Evolutionary conservation across 148 eudicot species (phyloP).

Genomic region (Cornus florida): DNA sequence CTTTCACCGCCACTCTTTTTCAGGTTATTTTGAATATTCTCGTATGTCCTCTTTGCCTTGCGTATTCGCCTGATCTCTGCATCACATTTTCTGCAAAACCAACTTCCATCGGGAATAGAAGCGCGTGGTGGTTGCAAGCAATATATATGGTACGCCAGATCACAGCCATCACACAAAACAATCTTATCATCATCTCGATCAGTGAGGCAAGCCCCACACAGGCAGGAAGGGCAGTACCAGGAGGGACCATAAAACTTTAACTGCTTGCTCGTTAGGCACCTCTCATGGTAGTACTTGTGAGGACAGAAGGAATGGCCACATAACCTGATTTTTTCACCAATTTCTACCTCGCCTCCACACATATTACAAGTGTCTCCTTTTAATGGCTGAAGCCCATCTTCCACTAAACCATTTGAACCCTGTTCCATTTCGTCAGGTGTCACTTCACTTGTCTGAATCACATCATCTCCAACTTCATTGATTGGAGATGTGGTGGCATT

Average conservation of each 20-base stretch:
- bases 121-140: constrained; percentile 75
- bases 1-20: constrained; percentile 26
- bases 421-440: constrained; percentile 37
- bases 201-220: constrained; percentile 73
- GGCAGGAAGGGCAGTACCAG: constrained; percentile 98
- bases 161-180: constrained; percentile 89
- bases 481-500: constrained; percentile 27
- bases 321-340: constrained; percentile 45
- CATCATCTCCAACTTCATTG: constrained; percentile 25
- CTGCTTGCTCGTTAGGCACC: constrained; percentile 79
- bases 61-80: constrained; percentile 53
- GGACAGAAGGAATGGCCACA: constrained; percentile 74
- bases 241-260: constrained; percentile 49
- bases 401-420: constrained; percentile 38
- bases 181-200: constrained; percentile 79
- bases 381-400: constrained; percentile 34
- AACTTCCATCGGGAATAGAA: constrained; percentile 62
- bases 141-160: constrained; percentile 83
- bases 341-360: constrained; percentile 41
- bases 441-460: constrained; percentile 25
- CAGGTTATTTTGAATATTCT: constrained; percentile 33
- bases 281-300: constrained; percentile 67
- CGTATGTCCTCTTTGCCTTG: constrained; percentile 47
- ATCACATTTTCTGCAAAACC: constrained; percentile 86
- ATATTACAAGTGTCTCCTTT: constrained; percentile 47